These are phyloP conservation scores for Sugiyamaella qingdaonensis DNA, from an alignment of 805 yeast species.

Conservation along the genomic window DNA sequence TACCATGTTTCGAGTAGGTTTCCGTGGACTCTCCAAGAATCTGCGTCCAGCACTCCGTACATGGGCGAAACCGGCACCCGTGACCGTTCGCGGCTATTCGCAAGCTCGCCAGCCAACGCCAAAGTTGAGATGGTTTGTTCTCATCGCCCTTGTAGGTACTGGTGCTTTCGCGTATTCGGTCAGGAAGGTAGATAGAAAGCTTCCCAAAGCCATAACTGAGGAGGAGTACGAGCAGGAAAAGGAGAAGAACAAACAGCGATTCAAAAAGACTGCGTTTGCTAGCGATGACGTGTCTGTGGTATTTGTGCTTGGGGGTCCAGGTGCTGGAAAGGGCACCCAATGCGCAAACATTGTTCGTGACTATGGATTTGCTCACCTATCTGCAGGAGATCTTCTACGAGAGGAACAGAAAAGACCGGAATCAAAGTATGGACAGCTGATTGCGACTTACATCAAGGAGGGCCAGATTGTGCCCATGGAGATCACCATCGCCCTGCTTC, in stretches of 20 bases:
- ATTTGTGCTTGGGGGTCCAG: constrained; percentile 96
- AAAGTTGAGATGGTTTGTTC: constrained; percentile 31
- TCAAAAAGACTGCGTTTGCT: constrained; percentile 44
- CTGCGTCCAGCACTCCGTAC: neutral
- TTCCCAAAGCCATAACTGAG: constrained; percentile 27
- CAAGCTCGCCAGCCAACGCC: constrained; percentile 23
- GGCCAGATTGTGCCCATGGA: constrained; percentile 93
- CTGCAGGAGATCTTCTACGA: constrained; percentile 95
- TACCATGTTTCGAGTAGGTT: neutral
- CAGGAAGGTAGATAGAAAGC: constrained; percentile 27
- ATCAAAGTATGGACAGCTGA: constrained; percentile 79
- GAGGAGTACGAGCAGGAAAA: constrained; percentile 36
- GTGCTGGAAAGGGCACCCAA: constrained; percentile 97
- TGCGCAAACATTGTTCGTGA: constrained; percentile 80
- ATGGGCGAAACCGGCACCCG: neutral
- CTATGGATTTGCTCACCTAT: constrained; percentile 76
- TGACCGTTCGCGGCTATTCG: constrained; percentile 3
- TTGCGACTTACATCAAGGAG: constrained; percentile 76
- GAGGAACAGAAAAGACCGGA: constrained; percentile 85
- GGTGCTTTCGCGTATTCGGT: constrained; percentile 32
- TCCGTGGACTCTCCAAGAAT: neutral
- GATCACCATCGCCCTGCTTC: constrained; percentile 77
- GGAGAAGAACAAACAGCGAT: constrained; percentile 21
- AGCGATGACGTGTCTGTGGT: constrained; percentile 69
- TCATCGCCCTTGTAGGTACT: constrained; percentile 32